Conservation (phyloP, 1,284 basidiomycete genomes). For the Ceraceosorus guamensis region DNA sequence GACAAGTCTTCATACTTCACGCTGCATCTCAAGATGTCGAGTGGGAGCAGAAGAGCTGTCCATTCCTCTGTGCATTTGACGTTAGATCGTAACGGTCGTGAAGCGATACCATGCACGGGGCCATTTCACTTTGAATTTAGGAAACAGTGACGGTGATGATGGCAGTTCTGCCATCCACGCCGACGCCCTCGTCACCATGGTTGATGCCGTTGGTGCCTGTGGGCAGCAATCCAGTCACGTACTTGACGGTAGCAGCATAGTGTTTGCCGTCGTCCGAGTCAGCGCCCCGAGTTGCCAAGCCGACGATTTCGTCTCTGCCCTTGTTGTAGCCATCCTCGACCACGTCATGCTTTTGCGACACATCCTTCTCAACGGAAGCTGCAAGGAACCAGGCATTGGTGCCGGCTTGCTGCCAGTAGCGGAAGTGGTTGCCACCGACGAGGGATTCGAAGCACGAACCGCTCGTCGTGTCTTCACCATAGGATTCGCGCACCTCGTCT, state of each 20-base stretch:
- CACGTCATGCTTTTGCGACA: slow-evolving; percentile 43
- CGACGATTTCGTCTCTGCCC: slow-evolving; percentile 42
- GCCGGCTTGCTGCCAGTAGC: slow-evolving; percentile 31
- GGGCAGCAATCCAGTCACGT: background rate
- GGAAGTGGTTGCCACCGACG: slow-evolving; percentile 14
- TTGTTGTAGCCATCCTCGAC: slow-evolving; percentile 46
- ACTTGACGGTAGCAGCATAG: background rate
- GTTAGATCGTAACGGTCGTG: no score
- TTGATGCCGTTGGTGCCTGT: background rate
- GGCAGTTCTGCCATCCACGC: background rate
- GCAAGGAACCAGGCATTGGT: slow-evolving; percentile 49
- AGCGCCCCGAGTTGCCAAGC: slow-evolving; percentile 1
- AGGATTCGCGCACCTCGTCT: no score
- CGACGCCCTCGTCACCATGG: background rate
- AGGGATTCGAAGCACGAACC: slow-evolving; percentile 15
- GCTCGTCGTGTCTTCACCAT: no score
- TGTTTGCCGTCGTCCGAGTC: background rate
- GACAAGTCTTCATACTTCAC: no score
- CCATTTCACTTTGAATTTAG: no score
- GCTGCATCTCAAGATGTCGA: no score
- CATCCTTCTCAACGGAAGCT: slow-evolving; percentile 43
- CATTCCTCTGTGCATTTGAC: no score
- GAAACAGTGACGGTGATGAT: background rate
- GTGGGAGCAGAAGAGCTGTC: no score
- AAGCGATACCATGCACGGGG: no score